These are phyloP conservation scores for Pistacia vera DNA, from an alignment of 345 rosid species.

Conservation along the genomic window DNA sequence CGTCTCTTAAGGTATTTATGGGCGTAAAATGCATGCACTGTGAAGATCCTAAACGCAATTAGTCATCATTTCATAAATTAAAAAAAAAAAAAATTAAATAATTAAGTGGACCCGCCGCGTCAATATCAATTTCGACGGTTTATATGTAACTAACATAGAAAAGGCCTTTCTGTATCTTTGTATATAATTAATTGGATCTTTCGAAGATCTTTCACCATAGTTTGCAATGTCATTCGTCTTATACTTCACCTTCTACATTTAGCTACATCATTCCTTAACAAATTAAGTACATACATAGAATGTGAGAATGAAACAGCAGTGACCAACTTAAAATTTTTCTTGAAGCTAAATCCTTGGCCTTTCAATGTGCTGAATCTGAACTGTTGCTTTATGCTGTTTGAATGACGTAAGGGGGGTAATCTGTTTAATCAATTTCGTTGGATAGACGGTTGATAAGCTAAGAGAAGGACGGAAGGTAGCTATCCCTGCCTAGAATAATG, in stretches of 20 bases:
- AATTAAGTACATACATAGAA: not conserved
- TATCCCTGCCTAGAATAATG: not conserved
- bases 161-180: not conserved
- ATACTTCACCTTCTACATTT: not conserved
- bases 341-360: conserved; percentile 23
- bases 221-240: not conserved
- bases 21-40: not conserved
- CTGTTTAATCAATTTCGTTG: not conserved
- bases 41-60: conserved; percentile 13
- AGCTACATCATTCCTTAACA: not conserved
- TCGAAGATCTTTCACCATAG: not conserved
- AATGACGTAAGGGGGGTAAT: conserved; percentile 10
- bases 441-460: not conserved
- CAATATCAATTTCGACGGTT: conserved; percentile 8
- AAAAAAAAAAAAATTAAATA: not conserved
- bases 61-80: conserved; percentile 10
- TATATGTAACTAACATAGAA: not conserved
- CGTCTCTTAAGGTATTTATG: conserved; percentile 21
- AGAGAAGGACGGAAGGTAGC: not conserved
- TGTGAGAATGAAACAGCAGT: not conserved
- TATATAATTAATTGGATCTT: not conserved
- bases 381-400: conserved; percentile 15
- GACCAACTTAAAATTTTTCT: not conserved
- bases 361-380: conserved; percentile 27
- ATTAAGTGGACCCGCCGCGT: conserved; percentile 14